Evolutionary conservation across 805 yeast species (phyloP).

Genomic region (Saccharomyces mikatae): DNA sequence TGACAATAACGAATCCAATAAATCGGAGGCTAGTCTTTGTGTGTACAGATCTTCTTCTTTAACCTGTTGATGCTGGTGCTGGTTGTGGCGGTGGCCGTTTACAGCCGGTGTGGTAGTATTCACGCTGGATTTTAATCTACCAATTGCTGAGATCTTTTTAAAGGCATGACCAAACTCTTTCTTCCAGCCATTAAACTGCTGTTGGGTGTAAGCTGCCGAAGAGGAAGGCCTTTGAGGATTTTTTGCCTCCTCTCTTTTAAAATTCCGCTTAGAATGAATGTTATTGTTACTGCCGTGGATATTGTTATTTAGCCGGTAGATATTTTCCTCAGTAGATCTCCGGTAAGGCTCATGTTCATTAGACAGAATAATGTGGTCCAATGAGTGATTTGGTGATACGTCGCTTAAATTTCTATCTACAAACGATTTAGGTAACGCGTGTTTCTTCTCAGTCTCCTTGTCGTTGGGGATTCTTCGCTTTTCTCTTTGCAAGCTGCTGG

Average conservation of each 20-base stretch:
- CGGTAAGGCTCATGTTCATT: not conserved
- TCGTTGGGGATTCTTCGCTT: not conserved
- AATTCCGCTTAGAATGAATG: not conserved
- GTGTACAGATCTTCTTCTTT: constrained; percentile 10
- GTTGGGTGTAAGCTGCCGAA: constrained; percentile 2
- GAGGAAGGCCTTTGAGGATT: not conserved
- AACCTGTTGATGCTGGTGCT: not conserved
- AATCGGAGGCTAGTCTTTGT: constrained; percentile 32
- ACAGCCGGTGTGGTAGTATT: not conserved
- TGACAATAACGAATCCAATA: constrained; percentile 46
- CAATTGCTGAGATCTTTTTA: constrained; percentile 15
- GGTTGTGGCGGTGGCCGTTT: not conserved
- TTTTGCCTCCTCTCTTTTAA: not conserved
- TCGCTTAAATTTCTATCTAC: not conserved
- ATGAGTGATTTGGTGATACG: not conserved
- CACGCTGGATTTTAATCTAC: constrained; percentile 11
- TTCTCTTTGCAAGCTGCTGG: not conserved
- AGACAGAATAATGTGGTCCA: not conserved
- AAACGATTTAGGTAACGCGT: not conserved
- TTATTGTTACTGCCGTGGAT: not conserved
- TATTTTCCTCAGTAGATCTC: not conserved
- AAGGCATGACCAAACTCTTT: constrained; percentile 26
- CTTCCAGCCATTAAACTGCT: constrained; percentile 19
- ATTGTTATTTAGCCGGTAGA: not conserved
- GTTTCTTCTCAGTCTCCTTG: not conserved